Conservation (phyloP, 176 grass and related monocot genomes). For the Carex cristatella region DNA sequence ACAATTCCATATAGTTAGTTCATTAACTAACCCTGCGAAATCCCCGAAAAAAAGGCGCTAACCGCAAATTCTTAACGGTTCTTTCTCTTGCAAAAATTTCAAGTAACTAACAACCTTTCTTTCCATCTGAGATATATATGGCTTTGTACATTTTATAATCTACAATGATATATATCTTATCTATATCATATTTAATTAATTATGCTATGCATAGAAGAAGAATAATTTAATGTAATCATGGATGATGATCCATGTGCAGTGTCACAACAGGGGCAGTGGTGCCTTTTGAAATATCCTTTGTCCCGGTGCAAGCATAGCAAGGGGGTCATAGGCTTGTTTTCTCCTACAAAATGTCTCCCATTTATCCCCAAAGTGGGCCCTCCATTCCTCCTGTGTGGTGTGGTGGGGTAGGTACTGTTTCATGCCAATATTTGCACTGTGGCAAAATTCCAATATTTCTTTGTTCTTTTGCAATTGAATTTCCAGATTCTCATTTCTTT, state of each 20-base stretch:
- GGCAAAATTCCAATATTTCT: constrained; percentile 64
- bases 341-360: constrained; percentile 86
- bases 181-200: neutral
- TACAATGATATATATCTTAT: neutral
- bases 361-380: constrained; percentile 79
- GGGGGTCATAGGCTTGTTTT: constrained; percentile 74
- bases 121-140: neutral
- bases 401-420: constrained; percentile 92
- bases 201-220: neutral
- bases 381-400: constrained; percentile 73
- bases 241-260: constrained; percentile 4
- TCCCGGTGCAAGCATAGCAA: constrained; percentile 83
- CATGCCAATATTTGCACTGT: constrained; percentile 40
- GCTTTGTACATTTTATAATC: constrained; percentile 16
- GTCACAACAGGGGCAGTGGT: constrained; percentile 40
- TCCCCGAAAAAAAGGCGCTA: neutral
- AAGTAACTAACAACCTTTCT: neutral
- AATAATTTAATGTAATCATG: neutral
- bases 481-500: constrained; percentile 40
- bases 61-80: neutral
- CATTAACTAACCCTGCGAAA: neutral
- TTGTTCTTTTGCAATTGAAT: constrained; percentile 65
- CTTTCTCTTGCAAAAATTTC: neutral
- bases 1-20: constrained; percentile 22
- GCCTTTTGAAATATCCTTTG: constrained; percentile 78